phyloP scores from a whole-genome alignment of 768 basidiomycete species.

The Pleurotus tuber-regium region DNA sequence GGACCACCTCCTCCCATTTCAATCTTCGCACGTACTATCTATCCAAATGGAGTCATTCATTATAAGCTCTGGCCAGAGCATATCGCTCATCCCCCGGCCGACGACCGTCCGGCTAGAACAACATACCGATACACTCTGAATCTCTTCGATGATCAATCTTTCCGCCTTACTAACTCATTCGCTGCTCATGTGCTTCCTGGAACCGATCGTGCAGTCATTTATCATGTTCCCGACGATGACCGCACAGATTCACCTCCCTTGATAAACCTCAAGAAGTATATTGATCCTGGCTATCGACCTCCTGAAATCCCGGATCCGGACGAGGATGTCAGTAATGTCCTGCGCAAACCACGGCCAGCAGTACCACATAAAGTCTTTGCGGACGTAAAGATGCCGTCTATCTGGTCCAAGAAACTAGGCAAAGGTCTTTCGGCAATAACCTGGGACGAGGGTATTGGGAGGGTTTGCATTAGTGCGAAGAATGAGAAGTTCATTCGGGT shows the following conservation, averaged over 20 bases:
- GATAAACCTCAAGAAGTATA: constrained; percentile 36
- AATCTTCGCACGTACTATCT: constrained; percentile 29
- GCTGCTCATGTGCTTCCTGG: constrained; percentile 39
- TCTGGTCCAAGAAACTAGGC: constrained; percentile 14
- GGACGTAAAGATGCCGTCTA: constrained; percentile 12
- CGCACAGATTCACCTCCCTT: constrained; percentile 31
- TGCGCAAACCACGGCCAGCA: constrained; percentile 20
- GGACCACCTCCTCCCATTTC: constrained; percentile 38
- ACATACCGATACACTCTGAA: constrained; percentile 23
- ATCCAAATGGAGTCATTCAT: constrained; percentile 31
- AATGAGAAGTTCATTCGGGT: constrained; percentile 39
- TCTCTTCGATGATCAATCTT: constrained; percentile 23
- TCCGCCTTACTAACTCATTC: constrained; percentile 23
- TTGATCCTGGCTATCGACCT: constrained; percentile 27
- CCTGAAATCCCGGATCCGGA: constrained; percentile 13
- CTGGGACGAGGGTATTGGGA: constrained; percentile 67
- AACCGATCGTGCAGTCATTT: constrained; percentile 39
- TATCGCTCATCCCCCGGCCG: constrained; percentile 11
- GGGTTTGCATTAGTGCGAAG: constrained; percentile 50
- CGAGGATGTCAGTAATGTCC: constrained; percentile 18
- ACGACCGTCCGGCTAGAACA: constrained; percentile 3
- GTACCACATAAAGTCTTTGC: constrained; percentile 17
- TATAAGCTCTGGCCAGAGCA: constrained; percentile 30
- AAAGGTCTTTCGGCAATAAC: constrained; percentile 46
- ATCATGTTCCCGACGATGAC: constrained; percentile 30